Percentiles rank a stretch among this genome's conserved stretches.
These are phyloP conservation scores for Gynochthodes officinalis DNA, from an alignment of 257 asterid genomes.

Conservation along the genomic window DNA sequence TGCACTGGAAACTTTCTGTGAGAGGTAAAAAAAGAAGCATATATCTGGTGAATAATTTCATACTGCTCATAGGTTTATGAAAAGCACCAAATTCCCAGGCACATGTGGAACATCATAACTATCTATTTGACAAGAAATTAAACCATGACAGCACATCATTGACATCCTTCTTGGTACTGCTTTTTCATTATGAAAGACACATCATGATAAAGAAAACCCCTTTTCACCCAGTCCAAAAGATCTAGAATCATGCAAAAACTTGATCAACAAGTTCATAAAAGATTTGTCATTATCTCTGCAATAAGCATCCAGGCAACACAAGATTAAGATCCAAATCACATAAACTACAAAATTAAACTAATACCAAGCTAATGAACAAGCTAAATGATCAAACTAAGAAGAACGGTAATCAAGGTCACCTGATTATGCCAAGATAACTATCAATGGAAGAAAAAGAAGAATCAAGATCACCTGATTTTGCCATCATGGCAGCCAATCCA, in stretches of 20 bases:
- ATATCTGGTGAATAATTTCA: background rate
- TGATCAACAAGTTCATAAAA: background rate
- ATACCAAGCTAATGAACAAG: conserved; percentile 5
- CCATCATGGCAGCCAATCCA: conserved; percentile 99
- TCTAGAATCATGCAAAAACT: background rate
- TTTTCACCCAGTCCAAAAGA: background rate
- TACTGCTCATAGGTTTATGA: background rate
- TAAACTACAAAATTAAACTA: background rate
- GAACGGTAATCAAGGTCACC: background rate
- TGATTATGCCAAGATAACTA: background rate
- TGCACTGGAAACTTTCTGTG: conserved; percentile 33
- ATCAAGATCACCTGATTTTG: conserved; percentile 73
- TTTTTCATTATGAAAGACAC: background rate
- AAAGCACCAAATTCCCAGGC: background rate
- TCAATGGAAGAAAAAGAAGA: conserved; percentile 5
- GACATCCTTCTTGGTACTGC: background rate
- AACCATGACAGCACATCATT: background rate
- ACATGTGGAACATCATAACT: background rate
- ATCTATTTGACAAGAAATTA: background rate
- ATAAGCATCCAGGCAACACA: background rate
- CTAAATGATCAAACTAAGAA: background rate
- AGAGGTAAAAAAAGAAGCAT: background rate
- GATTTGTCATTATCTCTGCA: no score
- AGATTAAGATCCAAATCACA: background rate
- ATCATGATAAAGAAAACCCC: background rate